phyloP scores from a whole-genome alignment of 306 rosid genomes.

The Dalbergia oliveri region DNA sequence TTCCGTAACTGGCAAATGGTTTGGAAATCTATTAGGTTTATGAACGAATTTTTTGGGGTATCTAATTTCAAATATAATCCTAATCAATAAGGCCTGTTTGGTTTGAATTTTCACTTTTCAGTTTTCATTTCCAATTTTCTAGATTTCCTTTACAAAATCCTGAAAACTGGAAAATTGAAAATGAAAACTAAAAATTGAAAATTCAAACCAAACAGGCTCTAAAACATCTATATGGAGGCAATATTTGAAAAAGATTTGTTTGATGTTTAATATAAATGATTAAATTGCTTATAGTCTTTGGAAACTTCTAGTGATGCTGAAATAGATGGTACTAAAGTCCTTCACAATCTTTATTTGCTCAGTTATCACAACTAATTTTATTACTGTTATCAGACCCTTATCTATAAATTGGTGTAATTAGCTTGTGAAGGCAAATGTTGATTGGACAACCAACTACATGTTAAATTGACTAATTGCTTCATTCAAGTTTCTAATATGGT shows the following conservation, averaged over 20 bases:
- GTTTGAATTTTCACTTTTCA: no score
- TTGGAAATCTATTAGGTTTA: conserved; percentile 22
- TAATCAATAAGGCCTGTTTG: no score
- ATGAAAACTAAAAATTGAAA: no score
- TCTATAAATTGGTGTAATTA: conserved; percentile 29
- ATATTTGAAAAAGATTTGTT: conserved; percentile 6
- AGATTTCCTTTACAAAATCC: no score
- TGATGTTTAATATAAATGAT: conserved; percentile 21
- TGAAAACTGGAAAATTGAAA: no score
- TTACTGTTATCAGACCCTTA: neutral
- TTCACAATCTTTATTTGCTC: neutral
- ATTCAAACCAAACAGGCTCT: no score
- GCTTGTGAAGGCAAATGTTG: conserved; percentile 20
- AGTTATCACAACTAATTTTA: neutral
- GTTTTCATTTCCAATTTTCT: no score
- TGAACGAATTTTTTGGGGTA: conserved; percentile 17
- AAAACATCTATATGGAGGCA: conserved; percentile 16
- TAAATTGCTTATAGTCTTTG: conserved; percentile 19
- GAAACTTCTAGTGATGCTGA: conserved; percentile 20
- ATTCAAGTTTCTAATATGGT: conserved; percentile 18
- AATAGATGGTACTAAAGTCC: conserved; percentile 13
- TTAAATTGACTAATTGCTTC: conserved; percentile 33
- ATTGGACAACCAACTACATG: conserved; percentile 12
- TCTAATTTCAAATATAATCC: conserved; percentile 25
- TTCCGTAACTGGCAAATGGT: conserved; percentile 15